Conservation (phyloP, 75 land plant species). For the Cryptomeria japonica region DNA sequence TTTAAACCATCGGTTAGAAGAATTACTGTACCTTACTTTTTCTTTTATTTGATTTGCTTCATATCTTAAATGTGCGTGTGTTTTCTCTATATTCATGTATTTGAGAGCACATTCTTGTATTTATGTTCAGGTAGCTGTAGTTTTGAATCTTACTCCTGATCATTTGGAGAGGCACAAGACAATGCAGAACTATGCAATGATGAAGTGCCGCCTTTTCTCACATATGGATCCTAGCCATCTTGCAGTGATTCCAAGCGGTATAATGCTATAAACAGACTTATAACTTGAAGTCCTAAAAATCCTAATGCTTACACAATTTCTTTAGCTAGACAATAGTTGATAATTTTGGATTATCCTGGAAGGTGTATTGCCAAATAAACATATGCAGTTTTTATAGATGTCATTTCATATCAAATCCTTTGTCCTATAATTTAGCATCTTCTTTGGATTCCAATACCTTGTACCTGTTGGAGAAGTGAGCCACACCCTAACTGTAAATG, state of each 20-base stretch:
- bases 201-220: constrained; percentile 59
- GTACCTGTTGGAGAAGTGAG: too few species aligned
- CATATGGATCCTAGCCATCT: constrained; percentile 51
- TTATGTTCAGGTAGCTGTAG: constrained; percentile 45
- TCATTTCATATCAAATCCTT: background rate
- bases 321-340: background rate
- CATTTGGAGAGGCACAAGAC: constrained; percentile 74
- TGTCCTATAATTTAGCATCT: background rate
- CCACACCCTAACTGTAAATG: too few species aligned
- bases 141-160: constrained; percentile 76
- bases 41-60: background rate
- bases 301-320: background rate
- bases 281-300: background rate
- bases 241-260: constrained; percentile 56
- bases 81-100: constrained; percentile 5
- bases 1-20: constrained; percentile 44
- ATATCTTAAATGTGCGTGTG: background rate
- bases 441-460: background rate
- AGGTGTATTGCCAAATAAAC: background rate
- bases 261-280: background rate
- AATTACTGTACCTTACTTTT: background rate
- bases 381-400: background rate
- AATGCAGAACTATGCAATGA: constrained; percentile 52
- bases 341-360: background rate
- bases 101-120: constrained; percentile 2